Conservation (phyloP, 2,329 filamentous ascomycete genomes). For the Ceratocystis huliohia region DNA sequence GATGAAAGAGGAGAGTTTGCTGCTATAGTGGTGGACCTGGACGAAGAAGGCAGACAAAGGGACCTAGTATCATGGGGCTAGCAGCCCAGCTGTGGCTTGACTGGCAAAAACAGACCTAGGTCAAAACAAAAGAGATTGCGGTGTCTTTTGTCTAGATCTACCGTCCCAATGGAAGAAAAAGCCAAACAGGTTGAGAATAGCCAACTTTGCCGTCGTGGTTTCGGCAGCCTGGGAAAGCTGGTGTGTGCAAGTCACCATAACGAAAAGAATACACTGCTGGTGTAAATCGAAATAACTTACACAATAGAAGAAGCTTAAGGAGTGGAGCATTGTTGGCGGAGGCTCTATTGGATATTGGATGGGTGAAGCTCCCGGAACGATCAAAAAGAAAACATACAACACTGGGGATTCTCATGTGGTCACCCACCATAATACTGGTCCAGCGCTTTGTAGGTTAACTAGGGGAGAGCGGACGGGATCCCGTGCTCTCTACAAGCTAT, state of each 20-base stretch:
- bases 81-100: neutral
- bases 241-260: neutral
- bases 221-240: neutral
- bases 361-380: neutral
- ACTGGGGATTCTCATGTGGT: neutral
- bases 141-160: neutral
- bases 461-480: neutral
- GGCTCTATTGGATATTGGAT: too few species aligned
- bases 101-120: neutral
- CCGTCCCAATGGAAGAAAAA: neutral
- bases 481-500: neutral
- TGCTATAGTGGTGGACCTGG: conserved; percentile 41
- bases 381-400: conserved; percentile 5
- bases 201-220: neutral
- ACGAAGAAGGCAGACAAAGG: conserved; percentile 39
- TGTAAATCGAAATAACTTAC: too few species aligned
- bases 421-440: neutral
- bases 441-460: neutral
- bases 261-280: neutral
- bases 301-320: too few species aligned
- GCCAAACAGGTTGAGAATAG: neutral
- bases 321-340: neutral
- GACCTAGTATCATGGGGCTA: conserved; percentile 39
- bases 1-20: conserved; percentile 43
- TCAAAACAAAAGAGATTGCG: neutral